These are phyloP conservation scores for Mallotus japonicus DNA, from an alignment of 441 rosid species.

Conservation along the genomic window DNA sequence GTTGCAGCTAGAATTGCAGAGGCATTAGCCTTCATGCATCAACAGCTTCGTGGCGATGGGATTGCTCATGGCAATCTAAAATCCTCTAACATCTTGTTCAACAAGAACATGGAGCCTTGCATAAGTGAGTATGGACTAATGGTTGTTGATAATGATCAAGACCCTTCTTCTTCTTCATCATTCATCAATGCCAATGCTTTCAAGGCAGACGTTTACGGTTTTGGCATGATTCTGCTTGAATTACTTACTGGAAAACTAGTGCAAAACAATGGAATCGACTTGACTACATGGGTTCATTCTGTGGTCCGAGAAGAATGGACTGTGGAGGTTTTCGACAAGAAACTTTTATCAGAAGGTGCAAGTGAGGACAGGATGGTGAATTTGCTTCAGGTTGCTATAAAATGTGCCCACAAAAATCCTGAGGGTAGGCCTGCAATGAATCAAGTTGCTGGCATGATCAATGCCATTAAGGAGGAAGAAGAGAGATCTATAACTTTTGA, in stretches of 20 bases:
- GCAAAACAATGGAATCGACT: conserved; percentile 40
- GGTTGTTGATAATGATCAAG: conserved; percentile 23
- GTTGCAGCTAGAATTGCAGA: conserved; percentile 43
- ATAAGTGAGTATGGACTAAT: conserved; percentile 63
- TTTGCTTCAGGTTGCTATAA: conserved; percentile 58
- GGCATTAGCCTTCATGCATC: conserved; percentile 55
- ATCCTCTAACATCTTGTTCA: conserved; percentile 54
- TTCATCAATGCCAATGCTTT: conserved; percentile 20
- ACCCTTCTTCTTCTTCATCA: conserved; percentile 12
- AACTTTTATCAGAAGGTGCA: conserved; percentile 42
- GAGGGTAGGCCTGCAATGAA: conserved; percentile 42
- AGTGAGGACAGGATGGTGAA: conserved; percentile 60
- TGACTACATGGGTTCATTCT: conserved; percentile 57
- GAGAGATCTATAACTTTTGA: conserved; percentile 40
- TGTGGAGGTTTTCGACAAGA: conserved; percentile 55
- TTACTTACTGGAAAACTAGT: conserved; percentile 51
- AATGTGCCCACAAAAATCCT: conserved; percentile 40
- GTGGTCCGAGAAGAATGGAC: conserved; percentile 65
- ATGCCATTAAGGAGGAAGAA: conserved; percentile 52
- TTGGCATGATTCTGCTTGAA: conserved; percentile 56
- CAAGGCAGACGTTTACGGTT: conserved; percentile 41
- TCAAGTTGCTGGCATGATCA: conserved; percentile 46
- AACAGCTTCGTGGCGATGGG: conserved; percentile 30
- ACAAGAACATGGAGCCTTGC: conserved; percentile 51
- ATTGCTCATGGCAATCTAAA: conserved; percentile 67